phyloP scores from a whole-genome alignment of 257 asterid genomes.

The Solanum medicagineum region DNA sequence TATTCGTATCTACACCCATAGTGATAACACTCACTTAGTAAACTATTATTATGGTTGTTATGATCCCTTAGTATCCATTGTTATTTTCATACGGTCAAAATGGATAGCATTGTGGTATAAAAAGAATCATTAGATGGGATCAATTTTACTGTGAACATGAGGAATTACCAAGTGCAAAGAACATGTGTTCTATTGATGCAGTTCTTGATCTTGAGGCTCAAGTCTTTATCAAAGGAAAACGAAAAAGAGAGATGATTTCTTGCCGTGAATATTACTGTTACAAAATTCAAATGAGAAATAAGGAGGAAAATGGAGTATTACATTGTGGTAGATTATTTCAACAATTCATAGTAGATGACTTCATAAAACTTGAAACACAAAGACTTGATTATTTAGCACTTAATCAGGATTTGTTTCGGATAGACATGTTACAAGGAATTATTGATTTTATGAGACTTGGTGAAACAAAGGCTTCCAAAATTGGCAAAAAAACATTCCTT shows the following conservation, averaged over 20 bases:
- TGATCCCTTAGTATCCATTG: background rate
- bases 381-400: too few relatives aligned
- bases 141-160: background rate
- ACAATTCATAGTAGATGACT: too few relatives aligned
- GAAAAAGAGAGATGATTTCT: background rate
- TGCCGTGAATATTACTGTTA: background rate
- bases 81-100: background rate
- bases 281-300: background rate
- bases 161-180: background rate
- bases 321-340: too few relatives aligned
- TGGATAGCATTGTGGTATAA: background rate
- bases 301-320: background rate
- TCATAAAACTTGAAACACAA: too few relatives aligned
- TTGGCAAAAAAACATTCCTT: too few relatives aligned
- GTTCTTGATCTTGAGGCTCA: background rate
- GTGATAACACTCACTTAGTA: background rate
- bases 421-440: too few relatives aligned
- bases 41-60: background rate
- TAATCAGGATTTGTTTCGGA: too few relatives aligned
- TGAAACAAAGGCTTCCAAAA: too few relatives aligned
- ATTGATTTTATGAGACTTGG: too few relatives aligned
- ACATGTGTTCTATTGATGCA: background rate
- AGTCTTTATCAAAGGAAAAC: background rate
- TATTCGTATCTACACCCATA: background rate
- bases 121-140: background rate